Evolutionary conservation across 2,329 filamentous ascomycete species (phyloP), one percentile per base, ranked within the genome.

Genomic region (Xylaria sp.): DNA sequence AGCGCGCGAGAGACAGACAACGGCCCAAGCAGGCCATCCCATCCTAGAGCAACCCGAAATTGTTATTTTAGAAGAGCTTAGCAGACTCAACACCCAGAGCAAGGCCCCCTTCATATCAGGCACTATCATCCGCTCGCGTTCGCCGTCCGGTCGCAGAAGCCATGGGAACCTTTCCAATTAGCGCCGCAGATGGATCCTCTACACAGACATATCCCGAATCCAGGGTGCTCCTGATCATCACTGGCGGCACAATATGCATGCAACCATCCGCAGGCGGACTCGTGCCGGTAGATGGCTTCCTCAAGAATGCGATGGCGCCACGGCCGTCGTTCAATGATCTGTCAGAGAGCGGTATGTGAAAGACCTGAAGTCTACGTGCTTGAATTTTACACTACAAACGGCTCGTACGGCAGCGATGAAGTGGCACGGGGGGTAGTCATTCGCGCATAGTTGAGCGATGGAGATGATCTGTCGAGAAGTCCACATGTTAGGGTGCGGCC

Each of bases 201-300:
- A 69, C 70, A 19, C 68, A 72, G 57, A 80, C 77, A 8, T 84
- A 84, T 66, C 91, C 91, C 11, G 93, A 97, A 79, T 93, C 93
- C 27, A 86, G 92, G 67, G 92, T 98, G 12, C 85, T 98, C 72
- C 92, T 97, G 75, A 93, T 97, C 80, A 95, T 97, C 83, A 97
- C 94, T 12, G 94, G 93, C 68, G 92, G 92, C 53, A 94, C 92
- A 6, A 97, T 97, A 75, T 97, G 93, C 82, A 97, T 98, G 94
- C 89, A 91, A 77, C 90, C 90, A 63, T 93, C 93, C 9, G 86
- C 88, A 8, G 88, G 93, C 72, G 94, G 94, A 0, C 88, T 97
- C 62, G 86, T 96, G 42, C 94, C 94, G 5, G 92, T 92, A 64
- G 84, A 88, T 74, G 91, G 92, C 3, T 97, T 98, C 78, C 84